phyloP scores from a whole-genome alignment of 1,284 basidiomycete genomes.

The Meira miltonrushii region DNA sequence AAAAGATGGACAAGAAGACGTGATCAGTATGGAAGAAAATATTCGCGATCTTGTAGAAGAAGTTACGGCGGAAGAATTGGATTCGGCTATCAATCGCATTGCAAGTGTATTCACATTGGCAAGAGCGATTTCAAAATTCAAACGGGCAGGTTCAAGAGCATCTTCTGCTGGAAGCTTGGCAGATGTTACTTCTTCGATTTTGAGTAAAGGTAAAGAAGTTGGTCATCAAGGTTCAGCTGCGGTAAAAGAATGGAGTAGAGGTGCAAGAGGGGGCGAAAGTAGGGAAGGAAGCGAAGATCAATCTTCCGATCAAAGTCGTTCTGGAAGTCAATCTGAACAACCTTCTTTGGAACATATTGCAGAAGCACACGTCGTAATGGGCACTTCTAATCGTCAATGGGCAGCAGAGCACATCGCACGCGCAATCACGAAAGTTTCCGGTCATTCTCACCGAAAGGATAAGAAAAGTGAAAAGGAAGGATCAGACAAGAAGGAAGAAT shows the following conservation, averaged over 20 bases:
- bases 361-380: slow-evolving; percentile 5
- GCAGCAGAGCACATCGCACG: neutral
- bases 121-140: slow-evolving; percentile 48
- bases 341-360: slow-evolving; percentile 2
- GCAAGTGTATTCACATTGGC: slow-evolving; percentile 49
- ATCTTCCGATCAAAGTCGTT: neutral
- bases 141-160: slow-evolving; percentile 17
- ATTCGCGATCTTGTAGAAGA: slow-evolving; percentile 32
- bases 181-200: neutral
- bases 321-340: neutral
- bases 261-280: neutral
- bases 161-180: slow-evolving; percentile 4
- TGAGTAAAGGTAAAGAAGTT: neutral
- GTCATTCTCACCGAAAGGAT: too few species aligned
- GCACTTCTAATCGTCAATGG: neutral
- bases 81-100: slow-evolving; percentile 45
- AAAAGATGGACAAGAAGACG: slow-evolving; percentile 17
- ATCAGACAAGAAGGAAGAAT: neutral
- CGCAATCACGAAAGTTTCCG: too few species aligned
- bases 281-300: neutral
- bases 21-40: slow-evolving; percentile 37
- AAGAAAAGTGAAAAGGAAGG: neutral
- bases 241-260: neutral
- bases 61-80: slow-evolving; percentile 49
- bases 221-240: neutral